Base-by-base conservation (phyloP, 2,329 filamentous ascomycete species). In the Aspergillus fumigatiaffinis region DNA sequence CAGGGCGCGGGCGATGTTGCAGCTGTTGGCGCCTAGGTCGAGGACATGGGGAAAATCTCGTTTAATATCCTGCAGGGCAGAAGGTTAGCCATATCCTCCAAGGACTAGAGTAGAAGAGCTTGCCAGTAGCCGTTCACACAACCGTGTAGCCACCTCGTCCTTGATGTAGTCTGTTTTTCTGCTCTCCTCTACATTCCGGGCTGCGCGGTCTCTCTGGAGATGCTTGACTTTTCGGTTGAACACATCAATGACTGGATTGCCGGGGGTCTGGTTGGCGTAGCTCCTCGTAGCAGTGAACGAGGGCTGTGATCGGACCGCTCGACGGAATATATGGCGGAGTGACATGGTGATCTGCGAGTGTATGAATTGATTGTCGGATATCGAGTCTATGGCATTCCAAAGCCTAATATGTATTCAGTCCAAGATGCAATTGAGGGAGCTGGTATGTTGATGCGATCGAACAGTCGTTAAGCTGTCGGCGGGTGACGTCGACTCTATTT, bases 1-100 rank as follows among this genome's bases (percentile, higher is more conserved):
- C 49, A 97, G 83, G 56, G 90, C 89, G 61, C 88, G 87, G 21
- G 92, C 92, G 60, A 99, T 87, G 75, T 97, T 96, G 82, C 93
- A 97, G 60, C 93, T 91, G 73, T 97, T 96, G 60, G 94, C 93
- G 60, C 94, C 94, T 32, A 97, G 86, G 74, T 99, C 94, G 59
- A 99, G 88, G 25, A 92, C 91, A 63, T 85, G 83, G 48, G 89
- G 85, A 67, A 96, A 97, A 56, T 86, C 82, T 32, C 94, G 89
- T 68, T 96, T 96, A 79, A 99, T 95, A 71, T 97, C 92, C 90
- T 92, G 8, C 35, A 9, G 9, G 12, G 17, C 46, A 28, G 49
- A 55, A 64, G 42, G 53, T 21, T 51, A 14, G 20, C 35, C 69
- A 50, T 68, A 60, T 51, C 20, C 46, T 41, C 55, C 9, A 23